A percentile compares a stretch with the other conserved stretches of the same genome.
Conservation (phyloP, 495 filamentous ascomycete genomes). For the Podospora pseudoanserina region DNA sequence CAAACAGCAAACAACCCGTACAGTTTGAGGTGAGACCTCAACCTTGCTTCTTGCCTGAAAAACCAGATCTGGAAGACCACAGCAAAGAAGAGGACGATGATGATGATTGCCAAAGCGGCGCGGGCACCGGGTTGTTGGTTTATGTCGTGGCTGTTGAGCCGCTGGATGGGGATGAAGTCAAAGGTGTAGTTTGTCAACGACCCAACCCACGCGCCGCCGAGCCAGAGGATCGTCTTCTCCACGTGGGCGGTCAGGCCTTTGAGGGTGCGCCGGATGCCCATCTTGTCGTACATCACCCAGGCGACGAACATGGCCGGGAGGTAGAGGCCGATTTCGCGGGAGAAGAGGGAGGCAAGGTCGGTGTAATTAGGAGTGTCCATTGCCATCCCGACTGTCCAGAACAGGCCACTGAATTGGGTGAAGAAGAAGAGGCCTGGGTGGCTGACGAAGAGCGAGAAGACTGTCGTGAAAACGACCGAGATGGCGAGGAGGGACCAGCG, state of each 20-base stretch:
- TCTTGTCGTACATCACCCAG: constrained; percentile 67
- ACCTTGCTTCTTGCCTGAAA: constrained; percentile 66
- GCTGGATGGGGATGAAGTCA: constrained; percentile 73
- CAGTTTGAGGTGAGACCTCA: constrained; percentile 65
- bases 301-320: constrained; percentile 73
- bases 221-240: constrained; percentile 72
- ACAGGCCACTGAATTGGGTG: constrained; percentile 65
- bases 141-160: constrained; percentile 72
- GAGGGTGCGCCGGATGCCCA: constrained; percentile 49
- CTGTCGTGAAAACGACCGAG: constrained; percentile 59
- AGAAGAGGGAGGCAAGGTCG: constrained; percentile 54
- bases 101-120: constrained; percentile 62
- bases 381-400: constrained; percentile 72
- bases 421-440: constrained; percentile 69
- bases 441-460: constrained; percentile 66
- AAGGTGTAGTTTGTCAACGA: constrained; percentile 82
- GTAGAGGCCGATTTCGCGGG: constrained; percentile 65
- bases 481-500: constrained; percentile 57
- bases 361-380: constrained; percentile 65
- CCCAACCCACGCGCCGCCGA: constrained; percentile 73
- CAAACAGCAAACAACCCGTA: constrained; percentile 59
- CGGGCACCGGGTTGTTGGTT: constrained; percentile 73
- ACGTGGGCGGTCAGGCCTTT: constrained; percentile 58
- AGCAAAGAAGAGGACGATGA: constrained; percentile 57
- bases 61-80: constrained; percentile 64